A percentile compares a stretch with the other conserved stretches of the same genome.
Conservation (phyloP, 371 early-diverging fungal species). For the Lichtheimia hyalospora region DNA sequence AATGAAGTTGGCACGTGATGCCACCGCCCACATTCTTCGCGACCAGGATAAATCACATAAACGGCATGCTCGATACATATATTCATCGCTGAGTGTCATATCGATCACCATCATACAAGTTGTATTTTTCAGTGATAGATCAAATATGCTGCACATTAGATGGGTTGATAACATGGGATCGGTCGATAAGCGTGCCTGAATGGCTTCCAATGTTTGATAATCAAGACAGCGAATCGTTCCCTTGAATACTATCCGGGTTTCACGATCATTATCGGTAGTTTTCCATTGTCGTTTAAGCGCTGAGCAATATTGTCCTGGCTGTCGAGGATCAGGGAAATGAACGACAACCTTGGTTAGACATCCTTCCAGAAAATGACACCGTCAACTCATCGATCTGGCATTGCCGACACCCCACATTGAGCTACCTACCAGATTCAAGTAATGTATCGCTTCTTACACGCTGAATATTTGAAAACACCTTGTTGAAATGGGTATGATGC, state of each 20-base stretch:
- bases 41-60: slow-evolving; percentile 10
- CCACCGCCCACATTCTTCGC: slow-evolving; percentile 28
- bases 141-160: background rate
- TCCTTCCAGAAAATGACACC: background rate
- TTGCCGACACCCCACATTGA: background rate
- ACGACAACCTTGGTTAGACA: slow-evolving; percentile 3
- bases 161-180: background rate
- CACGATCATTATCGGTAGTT: background rate
- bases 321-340: slow-evolving; percentile 4
- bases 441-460: background rate
- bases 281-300: background rate
- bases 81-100: slow-evolving; percentile 2
- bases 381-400: background rate
- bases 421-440: background rate
- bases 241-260: background rate
- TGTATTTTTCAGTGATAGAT: background rate
- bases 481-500: background rate
- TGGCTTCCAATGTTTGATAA: slow-evolving; percentile 11
- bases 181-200: background rate
- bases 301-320: background rate
- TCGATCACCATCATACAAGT: background rate
- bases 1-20: slow-evolving; percentile 31
- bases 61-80: slow-evolving; percentile 4
- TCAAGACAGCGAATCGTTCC: slow-evolving; percentile 5
- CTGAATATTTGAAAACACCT: slow-evolving; percentile 6